Evolutionary conservation across 257 asterid genomes (phyloP).

Genomic region (Cinchona pubescens): DNA sequence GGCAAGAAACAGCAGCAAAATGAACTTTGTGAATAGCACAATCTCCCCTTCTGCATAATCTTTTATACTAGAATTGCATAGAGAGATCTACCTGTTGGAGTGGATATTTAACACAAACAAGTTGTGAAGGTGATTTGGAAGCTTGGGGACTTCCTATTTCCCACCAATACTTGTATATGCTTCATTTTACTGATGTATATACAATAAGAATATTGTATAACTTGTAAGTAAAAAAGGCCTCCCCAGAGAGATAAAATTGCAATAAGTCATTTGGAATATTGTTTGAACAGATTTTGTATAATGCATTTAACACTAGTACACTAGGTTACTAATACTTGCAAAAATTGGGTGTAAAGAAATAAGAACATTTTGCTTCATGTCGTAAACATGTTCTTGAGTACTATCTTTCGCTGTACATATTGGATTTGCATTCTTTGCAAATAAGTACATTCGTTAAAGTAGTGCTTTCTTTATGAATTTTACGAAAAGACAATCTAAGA

Average conservation of each 20-base stretch:
- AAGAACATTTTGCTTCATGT: too few relatives aligned
- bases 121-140: neutral
- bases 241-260: neutral
- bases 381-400: too few relatives aligned
- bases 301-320: too few relatives aligned
- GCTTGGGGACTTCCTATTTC: neutral
- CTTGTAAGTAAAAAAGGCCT: neutral
- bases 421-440: too few relatives aligned
- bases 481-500: too few relatives aligned
- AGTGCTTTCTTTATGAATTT: too few relatives aligned
- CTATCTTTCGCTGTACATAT: too few relatives aligned
- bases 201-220: neutral
- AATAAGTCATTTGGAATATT: neutral
- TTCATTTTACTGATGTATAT: neutral
- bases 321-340: too few relatives aligned
- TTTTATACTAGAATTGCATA: neutral
- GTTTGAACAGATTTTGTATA: neutral
- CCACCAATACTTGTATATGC: neutral
- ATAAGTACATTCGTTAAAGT: too few relatives aligned
- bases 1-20: conserved; percentile 20
- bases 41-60: conserved; percentile 1
- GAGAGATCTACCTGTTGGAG: neutral
- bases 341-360: too few relatives aligned
- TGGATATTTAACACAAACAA: neutral
- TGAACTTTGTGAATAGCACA: neutral